Conservation (phyloP, 148 eudicot species). For the Diospyros lotus region DNA sequence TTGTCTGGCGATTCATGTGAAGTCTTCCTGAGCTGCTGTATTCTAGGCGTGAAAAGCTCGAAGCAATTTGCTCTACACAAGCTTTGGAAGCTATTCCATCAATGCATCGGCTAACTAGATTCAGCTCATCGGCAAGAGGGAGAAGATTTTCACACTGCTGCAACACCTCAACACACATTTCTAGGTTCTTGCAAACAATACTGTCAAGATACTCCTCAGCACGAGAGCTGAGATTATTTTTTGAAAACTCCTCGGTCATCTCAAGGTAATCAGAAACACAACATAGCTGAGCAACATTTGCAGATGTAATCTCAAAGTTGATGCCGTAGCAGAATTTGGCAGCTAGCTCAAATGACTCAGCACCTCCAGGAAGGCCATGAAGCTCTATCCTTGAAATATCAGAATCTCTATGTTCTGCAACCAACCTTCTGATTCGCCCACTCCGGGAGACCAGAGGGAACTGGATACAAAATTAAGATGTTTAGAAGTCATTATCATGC, state of each 20-base stretch:
- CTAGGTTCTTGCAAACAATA: conserved; percentile 69
- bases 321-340: conserved; percentile 89
- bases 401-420: conserved; percentile 58
- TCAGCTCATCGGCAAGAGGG: conserved; percentile 79
- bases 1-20: conserved; percentile 66
- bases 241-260: conserved; percentile 68
- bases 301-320: conserved; percentile 74
- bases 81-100: conserved; percentile 89
- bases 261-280: conserved; percentile 77
- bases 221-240: conserved; percentile 68
- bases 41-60: conserved; percentile 86
- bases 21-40: conserved; percentile 94
- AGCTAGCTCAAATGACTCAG: conserved; percentile 73
- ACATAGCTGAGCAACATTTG: conserved; percentile 72
- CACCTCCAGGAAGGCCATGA: conserved; percentile 64
- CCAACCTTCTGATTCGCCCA: conserved; percentile 67
- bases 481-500: not conserved
- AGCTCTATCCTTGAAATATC: conserved; percentile 57
- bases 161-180: conserved; percentile 75
- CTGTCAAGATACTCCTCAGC: conserved; percentile 70
- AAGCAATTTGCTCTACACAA: conserved; percentile 85
- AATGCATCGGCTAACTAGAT: conserved; percentile 56
- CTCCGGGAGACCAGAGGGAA: conserved; percentile 87
- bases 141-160: conserved; percentile 77
- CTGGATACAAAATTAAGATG: conserved; percentile 30